Evolutionary conservation across 768 basidiomycete species (phyloP).

Genomic region (Grammothele lineata): DNA sequence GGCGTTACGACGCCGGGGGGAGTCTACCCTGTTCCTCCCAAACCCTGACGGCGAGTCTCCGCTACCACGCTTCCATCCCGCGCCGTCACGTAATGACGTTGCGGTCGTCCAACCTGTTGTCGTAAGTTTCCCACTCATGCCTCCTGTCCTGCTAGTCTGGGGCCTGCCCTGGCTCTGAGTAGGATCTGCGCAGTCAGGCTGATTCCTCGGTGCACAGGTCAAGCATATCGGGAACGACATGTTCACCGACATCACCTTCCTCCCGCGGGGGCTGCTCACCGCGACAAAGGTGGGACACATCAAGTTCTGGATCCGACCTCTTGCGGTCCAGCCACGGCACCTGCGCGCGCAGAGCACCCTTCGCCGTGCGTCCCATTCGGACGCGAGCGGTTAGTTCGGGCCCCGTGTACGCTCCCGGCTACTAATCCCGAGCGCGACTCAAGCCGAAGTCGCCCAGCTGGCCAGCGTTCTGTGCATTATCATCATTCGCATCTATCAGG

Average conservation of each 20-base stretch:
- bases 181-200: too few relatives aligned
- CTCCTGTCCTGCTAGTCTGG: background rate
- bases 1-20: constrained; percentile 49
- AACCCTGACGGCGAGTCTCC: constrained; percentile 38
- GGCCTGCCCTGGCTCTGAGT: too few relatives aligned
- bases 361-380: constrained; percentile 15
- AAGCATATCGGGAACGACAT: constrained; percentile 82
- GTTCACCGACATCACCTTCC: constrained; percentile 67
- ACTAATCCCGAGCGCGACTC: too few relatives aligned
- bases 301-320: constrained; percentile 81
- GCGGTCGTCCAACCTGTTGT: constrained; percentile 88
- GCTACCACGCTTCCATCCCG: constrained; percentile 69
- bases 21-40: constrained; percentile 54
- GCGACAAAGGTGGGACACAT: constrained; percentile 73
- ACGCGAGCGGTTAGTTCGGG: constrained; percentile 5
- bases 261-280: constrained; percentile 76
- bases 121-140: constrained; percentile 54
- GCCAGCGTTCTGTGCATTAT: background rate
- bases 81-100: constrained; percentile 87
- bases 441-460: background rate
- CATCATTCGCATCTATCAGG: constrained; percentile 1
- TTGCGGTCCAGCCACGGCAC: constrained; percentile 38
- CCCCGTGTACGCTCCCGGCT: too few relatives aligned
- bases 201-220: too few relatives aligned
- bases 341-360: constrained; percentile 20